Conservation (phyloP, 2,329 filamentous ascomycete genomes). For the Ilyonectria mors-panacis region DNA sequence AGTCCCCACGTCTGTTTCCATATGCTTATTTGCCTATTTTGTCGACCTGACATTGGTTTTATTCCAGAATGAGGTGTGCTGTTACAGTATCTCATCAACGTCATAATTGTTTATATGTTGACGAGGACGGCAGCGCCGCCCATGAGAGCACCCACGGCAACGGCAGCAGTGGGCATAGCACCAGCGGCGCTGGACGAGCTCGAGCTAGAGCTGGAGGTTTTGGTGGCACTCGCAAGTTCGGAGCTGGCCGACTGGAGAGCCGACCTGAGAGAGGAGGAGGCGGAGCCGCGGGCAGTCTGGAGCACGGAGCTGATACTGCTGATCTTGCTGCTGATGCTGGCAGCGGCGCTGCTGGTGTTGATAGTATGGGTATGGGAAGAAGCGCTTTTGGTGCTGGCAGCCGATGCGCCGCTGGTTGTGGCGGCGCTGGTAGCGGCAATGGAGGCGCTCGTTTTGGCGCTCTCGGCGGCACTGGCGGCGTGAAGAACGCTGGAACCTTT, state of each 20-base stretch:
- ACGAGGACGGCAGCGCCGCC: conserved; percentile 14
- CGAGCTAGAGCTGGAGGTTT: not conserved
- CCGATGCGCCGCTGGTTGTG: too few relatives aligned
- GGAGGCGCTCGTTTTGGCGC: too few relatives aligned
- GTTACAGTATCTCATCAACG: too few relatives aligned
- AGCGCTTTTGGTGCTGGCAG: not conserved
- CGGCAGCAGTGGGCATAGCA: conserved; percentile 15
- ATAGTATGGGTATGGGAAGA: not conserved
- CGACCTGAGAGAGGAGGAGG: conserved; percentile 12
- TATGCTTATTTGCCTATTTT: too few relatives aligned
- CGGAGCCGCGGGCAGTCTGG: conserved; percentile 8
- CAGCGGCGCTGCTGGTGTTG: conserved; percentile 8
- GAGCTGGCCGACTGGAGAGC: conserved; percentile 10
- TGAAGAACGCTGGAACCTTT: too few relatives aligned
- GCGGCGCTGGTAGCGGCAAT: too few relatives aligned
- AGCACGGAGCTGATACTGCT: conserved; percentile 15
- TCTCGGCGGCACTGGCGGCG: too few relatives aligned
- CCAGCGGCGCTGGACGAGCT: not conserved
- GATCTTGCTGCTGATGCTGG: conserved; percentile 12
- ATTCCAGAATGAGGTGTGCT: too few relatives aligned
- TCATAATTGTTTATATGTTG: conserved; percentile 12
- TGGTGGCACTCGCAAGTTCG: not conserved
- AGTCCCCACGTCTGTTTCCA: too few relatives aligned
- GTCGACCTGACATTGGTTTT: too few relatives aligned
- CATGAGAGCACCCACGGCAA: conserved; percentile 16